These are phyloP conservation scores for Apiotrichum sp. DNA, from an alignment of 1,284 basidiomycete genomes.

Conservation along the genomic window DNA sequence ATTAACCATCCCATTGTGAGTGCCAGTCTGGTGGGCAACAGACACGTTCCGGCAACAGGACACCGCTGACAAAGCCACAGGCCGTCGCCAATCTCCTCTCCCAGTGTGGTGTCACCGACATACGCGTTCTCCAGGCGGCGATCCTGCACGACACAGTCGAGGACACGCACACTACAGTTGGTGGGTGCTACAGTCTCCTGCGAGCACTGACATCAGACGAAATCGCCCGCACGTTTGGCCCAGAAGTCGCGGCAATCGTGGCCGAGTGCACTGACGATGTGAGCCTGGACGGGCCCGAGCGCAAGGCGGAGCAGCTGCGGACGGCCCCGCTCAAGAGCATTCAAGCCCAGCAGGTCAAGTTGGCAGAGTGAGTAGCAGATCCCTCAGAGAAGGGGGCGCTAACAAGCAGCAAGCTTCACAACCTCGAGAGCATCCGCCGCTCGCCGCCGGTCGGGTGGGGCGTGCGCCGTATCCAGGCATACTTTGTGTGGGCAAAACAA, in stretches of 20 bases:
- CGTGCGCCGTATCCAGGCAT: slow-evolving; percentile 40
- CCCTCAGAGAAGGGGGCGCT: neutral
- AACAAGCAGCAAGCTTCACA: slow-evolving; percentile 44
- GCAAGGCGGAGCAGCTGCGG: slow-evolving; percentile 46
- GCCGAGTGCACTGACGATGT: slow-evolving; percentile 43
- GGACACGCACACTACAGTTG: slow-evolving; percentile 45
- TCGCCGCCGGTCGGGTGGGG: slow-evolving; percentile 44
- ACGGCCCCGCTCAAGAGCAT: slow-evolving; percentile 39
- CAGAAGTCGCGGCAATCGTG: slow-evolving; percentile 44
- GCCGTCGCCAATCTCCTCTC: slow-evolving; percentile 44
- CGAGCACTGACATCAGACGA: slow-evolving; percentile 24
- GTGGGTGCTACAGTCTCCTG: slow-evolving; percentile 16
- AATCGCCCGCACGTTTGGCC: slow-evolving; percentile 38
- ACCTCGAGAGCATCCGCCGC: slow-evolving; percentile 44
- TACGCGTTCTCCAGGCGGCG: slow-evolving; percentile 44
- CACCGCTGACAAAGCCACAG: slow-evolving; percentile 13
- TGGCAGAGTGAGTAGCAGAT: slow-evolving; percentile 37
- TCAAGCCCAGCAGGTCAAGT: slow-evolving; percentile 47
- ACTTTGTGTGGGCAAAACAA: slow-evolving; percentile 47
- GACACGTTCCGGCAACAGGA: too few relatives aligned
- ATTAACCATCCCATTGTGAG: slow-evolving; percentile 45
- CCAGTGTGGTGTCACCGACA: slow-evolving; percentile 39
- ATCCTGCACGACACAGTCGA: slow-evolving; percentile 49
- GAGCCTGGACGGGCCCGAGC: slow-evolving; percentile 25
- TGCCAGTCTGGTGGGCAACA: neutral